Conservation (phyloP, 2,329 filamentous ascomycete species). For the Bertia moriformis region DNA sequence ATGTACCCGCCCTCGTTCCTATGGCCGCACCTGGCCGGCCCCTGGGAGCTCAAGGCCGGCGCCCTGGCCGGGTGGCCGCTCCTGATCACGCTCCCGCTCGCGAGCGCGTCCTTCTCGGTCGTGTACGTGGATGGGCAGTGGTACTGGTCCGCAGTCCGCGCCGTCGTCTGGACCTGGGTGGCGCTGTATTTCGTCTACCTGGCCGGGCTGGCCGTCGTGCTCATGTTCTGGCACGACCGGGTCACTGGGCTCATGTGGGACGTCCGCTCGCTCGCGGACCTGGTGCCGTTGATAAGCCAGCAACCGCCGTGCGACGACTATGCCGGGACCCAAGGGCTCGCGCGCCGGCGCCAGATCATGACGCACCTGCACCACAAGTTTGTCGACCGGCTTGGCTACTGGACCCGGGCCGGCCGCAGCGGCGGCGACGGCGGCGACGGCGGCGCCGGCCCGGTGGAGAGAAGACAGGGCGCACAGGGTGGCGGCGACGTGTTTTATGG, state of each 20-base stretch:
- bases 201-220: conserved; percentile 37
- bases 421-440: conserved; percentile 65
- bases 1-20: conserved; percentile 58
- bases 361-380: conserved; percentile 37
- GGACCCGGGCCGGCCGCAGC: conserved; percentile 49
- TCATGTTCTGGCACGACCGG: conserved; percentile 48
- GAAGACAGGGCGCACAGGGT: conserved; percentile 7
- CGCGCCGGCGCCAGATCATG: conserved; percentile 32
- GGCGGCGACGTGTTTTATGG: conserved; percentile 5
- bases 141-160: conserved; percentile 68
- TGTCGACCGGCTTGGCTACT: conserved; percentile 70
- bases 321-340: conserved; percentile 48
- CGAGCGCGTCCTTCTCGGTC: conserved; percentile 62
- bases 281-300: conserved; percentile 63
- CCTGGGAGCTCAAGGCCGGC: conserved; percentile 51
- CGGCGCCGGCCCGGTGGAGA: conserved; percentile 40
- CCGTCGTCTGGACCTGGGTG: conserved; percentile 65
- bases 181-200: conserved; percentile 58
- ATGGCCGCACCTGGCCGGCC: conserved; percentile 41
- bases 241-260: conserved; percentile 77
- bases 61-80: conserved; percentile 62
- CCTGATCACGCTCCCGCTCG: conserved; percentile 67
- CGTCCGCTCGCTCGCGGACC: conserved; percentile 64
- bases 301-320: conserved; percentile 69
- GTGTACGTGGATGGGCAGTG: conserved; percentile 43